These are phyloP conservation scores for Lactarius hengduanensis DNA, from an alignment of 768 basidiomycete species.

Conservation along the genomic window DNA sequence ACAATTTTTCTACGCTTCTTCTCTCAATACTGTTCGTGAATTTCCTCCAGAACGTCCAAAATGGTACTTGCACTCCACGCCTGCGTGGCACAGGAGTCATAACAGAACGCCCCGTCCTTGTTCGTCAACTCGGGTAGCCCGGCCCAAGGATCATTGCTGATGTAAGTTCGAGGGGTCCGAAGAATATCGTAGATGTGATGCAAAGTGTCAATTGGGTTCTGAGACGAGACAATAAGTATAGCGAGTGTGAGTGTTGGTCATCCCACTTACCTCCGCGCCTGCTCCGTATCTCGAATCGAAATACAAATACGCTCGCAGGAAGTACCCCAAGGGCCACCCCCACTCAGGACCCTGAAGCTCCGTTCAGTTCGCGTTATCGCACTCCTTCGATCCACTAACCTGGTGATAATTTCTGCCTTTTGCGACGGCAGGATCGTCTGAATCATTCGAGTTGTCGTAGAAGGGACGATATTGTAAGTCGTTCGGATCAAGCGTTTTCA, in stretches of 20 bases:
- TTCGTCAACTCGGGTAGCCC: slow-evolving; percentile 94
- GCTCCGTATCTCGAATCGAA: slow-evolving; percentile 74
- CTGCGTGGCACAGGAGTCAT: slow-evolving; percentile 89
- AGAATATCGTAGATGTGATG: slow-evolving; percentile 78
- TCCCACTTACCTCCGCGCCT: slow-evolving; percentile 55
- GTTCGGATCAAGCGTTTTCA: slow-evolving; percentile 90
- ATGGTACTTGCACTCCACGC: slow-evolving; percentile 96
- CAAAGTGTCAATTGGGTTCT: slow-evolving; percentile 71
- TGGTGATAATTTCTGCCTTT: slow-evolving; percentile 96
- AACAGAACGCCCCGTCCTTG: slow-evolving; percentile 75
- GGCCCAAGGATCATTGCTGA: slow-evolving; percentile 83
- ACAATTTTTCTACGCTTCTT: neutral
- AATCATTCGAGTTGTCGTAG: slow-evolving; percentile 95
- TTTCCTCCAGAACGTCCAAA: slow-evolving; percentile 82
- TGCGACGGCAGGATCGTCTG: slow-evolving; percentile 75
- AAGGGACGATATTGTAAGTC: slow-evolving; percentile 88
- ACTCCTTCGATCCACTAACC: slow-evolving; percentile 42
- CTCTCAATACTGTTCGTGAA: slow-evolving; percentile 43
- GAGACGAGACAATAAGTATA: neutral
- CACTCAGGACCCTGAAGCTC: slow-evolving; percentile 77
- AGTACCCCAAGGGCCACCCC: slow-evolving; percentile 96
- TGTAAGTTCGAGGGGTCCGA: slow-evolving; percentile 66
- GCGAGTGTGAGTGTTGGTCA: neutral
- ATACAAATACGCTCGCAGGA: slow-evolving; percentile 87
- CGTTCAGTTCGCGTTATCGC: slow-evolving; percentile 27